A percentile compares a stretch with the other conserved stretches of the same genome.
Evolutionary conservation across 106 monocot species (phyloP).

Genomic region (Phalaenopsis aphrodite): DNA sequence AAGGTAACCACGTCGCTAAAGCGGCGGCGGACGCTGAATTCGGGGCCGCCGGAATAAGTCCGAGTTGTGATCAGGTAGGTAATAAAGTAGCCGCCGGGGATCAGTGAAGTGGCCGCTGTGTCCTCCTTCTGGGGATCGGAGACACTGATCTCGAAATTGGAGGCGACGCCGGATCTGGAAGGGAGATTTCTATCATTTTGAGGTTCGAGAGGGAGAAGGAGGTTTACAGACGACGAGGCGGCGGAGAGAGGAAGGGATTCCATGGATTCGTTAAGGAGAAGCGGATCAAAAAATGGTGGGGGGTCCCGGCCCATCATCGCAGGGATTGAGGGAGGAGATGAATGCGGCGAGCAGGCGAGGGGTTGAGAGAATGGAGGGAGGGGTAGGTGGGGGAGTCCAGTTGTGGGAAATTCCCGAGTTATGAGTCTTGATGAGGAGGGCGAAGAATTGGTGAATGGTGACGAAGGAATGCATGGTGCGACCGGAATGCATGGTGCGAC

Average conservation of each 20-base stretch:
- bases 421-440: too few species aligned
- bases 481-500: too few species aligned
- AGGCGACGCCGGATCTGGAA: slow-evolving; percentile 4
- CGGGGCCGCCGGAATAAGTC: slow-evolving; percentile 2
- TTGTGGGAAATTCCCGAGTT: too few species aligned
- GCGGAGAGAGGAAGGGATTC: background rate
- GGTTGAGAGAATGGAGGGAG: too few species aligned
- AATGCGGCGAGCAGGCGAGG: background rate
- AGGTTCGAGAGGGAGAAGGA: background rate
- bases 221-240: background rate
- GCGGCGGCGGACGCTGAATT: slow-evolving; percentile 51
- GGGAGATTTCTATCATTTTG: background rate
- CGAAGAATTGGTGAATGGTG: too few species aligned
- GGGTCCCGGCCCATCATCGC: slow-evolving; percentile 2
- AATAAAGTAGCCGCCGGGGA: slow-evolving; percentile 46
- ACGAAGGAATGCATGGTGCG: too few species aligned
- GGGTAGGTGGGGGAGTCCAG: too few species aligned
- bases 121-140: slow-evolving; percentile 63
- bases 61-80: slow-evolving; percentile 58
- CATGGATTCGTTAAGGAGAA: background rate
- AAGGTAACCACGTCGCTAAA: slow-evolving; percentile 85
- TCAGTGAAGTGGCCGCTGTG: slow-evolving; percentile 47
- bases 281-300: background rate
- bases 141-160: slow-evolving; percentile 45
- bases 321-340: background rate